Percentiles rank a stretch among this genome's conserved stretches.
phyloP scores from a whole-genome alignment of 495 filamentous ascomycete species.

The Podospora didyma region DNA sequence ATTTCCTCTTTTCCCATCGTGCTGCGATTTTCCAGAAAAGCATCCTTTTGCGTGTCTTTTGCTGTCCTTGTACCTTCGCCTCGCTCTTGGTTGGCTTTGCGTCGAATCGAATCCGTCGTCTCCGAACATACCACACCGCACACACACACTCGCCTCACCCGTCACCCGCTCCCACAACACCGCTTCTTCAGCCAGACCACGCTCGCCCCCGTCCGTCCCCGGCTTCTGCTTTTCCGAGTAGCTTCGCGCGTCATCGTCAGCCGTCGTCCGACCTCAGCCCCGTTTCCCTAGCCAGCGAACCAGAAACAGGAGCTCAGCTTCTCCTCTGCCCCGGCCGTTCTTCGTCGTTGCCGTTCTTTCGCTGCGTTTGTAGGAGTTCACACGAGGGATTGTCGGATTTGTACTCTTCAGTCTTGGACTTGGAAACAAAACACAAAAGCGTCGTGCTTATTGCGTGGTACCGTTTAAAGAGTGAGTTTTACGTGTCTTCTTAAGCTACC shows the following conservation, averaged over 20 bases:
- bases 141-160: too few species aligned
- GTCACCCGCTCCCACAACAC: too few species aligned
- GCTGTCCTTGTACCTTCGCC: conserved; percentile 24
- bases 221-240: conserved; percentile 1
- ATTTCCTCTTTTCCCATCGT: conserved; percentile 13
- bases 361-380: conserved; percentile 12
- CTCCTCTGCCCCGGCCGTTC: conserved; percentile 6
- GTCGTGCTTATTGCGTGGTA: conserved; percentile 13
- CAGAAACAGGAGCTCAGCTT: too few species aligned
- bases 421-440: not conserved
- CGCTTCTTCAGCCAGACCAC: too few species aligned
- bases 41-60: conserved; percentile 28
- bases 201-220: too few species aligned
- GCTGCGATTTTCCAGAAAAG: conserved; percentile 19
- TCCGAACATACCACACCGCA: too few species aligned
- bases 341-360: conserved; percentile 13
- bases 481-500: not conserved
- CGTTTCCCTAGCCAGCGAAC: not conserved
- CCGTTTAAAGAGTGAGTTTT: conserved; percentile 1
- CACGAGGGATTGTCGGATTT: not conserved
- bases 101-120: not conserved
- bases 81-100: conserved; percentile 23
- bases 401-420: not conserved
- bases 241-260: conserved; percentile 12
- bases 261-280: too few species aligned